phyloP scores from a whole-genome alignment of 495 filamentous ascomycete genomes.

The Podospora sp. region DNA sequence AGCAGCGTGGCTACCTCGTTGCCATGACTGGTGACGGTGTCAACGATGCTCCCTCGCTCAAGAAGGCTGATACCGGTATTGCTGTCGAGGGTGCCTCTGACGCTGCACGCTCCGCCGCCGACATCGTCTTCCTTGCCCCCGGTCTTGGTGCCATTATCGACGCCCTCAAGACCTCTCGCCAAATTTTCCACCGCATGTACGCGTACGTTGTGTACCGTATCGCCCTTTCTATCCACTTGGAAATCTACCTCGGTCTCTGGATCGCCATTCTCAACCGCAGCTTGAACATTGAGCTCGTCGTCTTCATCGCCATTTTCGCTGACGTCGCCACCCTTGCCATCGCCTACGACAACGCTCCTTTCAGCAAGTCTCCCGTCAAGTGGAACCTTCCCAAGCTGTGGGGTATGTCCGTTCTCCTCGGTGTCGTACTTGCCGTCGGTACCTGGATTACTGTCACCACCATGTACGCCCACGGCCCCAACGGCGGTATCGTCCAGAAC shows the following conservation, averaged over 20 bases:
- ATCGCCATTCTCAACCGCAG: constrained; percentile 83
- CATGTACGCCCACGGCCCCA: constrained; percentile 65
- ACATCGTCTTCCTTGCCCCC: constrained; percentile 91
- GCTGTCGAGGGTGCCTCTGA: constrained; percentile 93
- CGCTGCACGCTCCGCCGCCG: constrained; percentile 87
- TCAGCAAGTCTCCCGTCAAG: constrained; percentile 83
- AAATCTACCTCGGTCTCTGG: constrained; percentile 88
- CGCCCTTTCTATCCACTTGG: constrained; percentile 85
- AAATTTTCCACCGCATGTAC: constrained; percentile 98
- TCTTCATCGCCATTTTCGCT: constrained; percentile 93
- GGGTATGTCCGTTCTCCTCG: constrained; percentile 85
- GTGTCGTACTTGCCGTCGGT: constrained; percentile 75
- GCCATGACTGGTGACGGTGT: constrained; percentile 99
- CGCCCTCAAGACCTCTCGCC: constrained; percentile 89
- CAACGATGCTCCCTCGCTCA: constrained; percentile 93
- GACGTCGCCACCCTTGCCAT: constrained; percentile 92
- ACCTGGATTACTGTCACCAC: constrained; percentile 84
- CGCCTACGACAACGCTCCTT: constrained; percentile 91
- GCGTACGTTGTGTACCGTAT: constrained; percentile 96
- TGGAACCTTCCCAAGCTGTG: constrained; percentile 93
- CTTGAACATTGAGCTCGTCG: constrained; percentile 81
- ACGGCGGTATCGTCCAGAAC: constrained; percentile 85
- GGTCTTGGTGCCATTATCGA: constrained; percentile 92
- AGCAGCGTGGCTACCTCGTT: constrained; percentile 93
- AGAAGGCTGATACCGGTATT: constrained; percentile 94